Evolutionary conservation across 169 alveolate genomes (phyloP).

Genomic region (Cryptosporidium felis): DNA sequence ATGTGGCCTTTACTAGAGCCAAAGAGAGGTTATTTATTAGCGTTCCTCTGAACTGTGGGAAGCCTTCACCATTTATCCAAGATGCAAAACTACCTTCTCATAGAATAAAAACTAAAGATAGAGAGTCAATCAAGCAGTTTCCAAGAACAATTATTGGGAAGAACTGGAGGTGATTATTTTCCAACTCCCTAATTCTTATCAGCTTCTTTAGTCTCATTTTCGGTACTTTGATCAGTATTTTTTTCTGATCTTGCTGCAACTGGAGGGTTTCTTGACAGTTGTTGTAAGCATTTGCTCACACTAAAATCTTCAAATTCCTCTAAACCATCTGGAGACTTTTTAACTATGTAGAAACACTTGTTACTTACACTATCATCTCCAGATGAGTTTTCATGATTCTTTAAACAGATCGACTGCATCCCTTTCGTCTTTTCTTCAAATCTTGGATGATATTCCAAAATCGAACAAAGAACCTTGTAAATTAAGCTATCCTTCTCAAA

Average conservation of each 20-base stretch:
- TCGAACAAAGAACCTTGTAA: slow-evolving; percentile 20
- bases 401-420: slow-evolving; percentile 38
- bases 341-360: slow-evolving; percentile 43
- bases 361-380: neutral
- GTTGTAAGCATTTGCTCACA: slow-evolving; percentile 50
- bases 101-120: neutral
- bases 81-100: slow-evolving; percentile 46
- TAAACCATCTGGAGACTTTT: slow-evolving; percentile 1
- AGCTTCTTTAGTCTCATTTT: no score
- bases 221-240: no score
- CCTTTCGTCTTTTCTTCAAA: slow-evolving; percentile 7
- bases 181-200: no score
- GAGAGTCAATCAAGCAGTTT: slow-evolving; percentile 22
- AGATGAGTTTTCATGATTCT: neutral
- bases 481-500: slow-evolving; percentile 34
- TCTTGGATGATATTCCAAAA: slow-evolving; percentile 59
- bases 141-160: slow-evolving; percentile 21
- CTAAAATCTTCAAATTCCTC: slow-evolving; percentile 66
- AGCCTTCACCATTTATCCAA: slow-evolving; percentile 40
- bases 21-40: slow-evolving; percentile 72
- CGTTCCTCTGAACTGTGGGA: slow-evolving; percentile 46
- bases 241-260: slow-evolving; percentile 5
- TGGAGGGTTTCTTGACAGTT: slow-evolving; percentile 61
- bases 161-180: slow-evolving; percentile 37
- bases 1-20: slow-evolving; percentile 84